Conservation (phyloP, 176 grass and related monocot genomes). For the Oryza punctata region DNA sequence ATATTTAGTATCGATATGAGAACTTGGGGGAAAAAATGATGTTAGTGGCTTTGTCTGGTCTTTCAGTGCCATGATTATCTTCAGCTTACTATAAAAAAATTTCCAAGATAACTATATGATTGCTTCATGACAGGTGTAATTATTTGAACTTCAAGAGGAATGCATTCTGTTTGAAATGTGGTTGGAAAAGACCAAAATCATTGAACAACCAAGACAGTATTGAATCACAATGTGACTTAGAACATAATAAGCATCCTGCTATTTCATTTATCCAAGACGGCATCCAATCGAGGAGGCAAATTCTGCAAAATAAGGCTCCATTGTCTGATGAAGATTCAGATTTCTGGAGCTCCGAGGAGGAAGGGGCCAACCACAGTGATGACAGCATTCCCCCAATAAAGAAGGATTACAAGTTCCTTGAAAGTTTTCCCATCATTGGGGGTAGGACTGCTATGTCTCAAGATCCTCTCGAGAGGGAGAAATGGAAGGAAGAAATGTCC, state of each 20-base stretch:
- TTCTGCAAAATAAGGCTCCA: slow-evolving; percentile 36
- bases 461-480: slow-evolving; percentile 58
- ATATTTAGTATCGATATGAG: background rate
- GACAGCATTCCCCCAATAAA: background rate
- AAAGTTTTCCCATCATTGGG: slow-evolving; percentile 76
- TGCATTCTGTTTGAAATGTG: slow-evolving; percentile 72
- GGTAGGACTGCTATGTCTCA: slow-evolving; percentile 59
- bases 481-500: slow-evolving; percentile 80
- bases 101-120: slow-evolving; percentile 16
- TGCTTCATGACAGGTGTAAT: slow-evolving; percentile 71
- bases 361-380: slow-evolving; percentile 4
- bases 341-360: slow-evolving; percentile 54
- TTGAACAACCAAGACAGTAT: slow-evolving; percentile 56
- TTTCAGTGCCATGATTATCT: slow-evolving; percentile 11
- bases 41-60: background rate
- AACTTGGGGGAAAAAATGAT: background rate
- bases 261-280: slow-evolving; percentile 80
- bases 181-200: slow-evolving; percentile 87
- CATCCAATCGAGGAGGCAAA: slow-evolving; percentile 10
- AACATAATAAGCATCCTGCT: slow-evolving; percentile 33
- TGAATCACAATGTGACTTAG: slow-evolving; percentile 34
- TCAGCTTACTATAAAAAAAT: slow-evolving; percentile 10
- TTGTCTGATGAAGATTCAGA: slow-evolving; percentile 49
- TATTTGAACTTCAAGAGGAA: slow-evolving; percentile 95
- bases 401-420: slow-evolving; percentile 41